phyloP scores from a whole-genome alignment of 1,284 basidiomycete genomes.

The Melampsora americana region DNA sequence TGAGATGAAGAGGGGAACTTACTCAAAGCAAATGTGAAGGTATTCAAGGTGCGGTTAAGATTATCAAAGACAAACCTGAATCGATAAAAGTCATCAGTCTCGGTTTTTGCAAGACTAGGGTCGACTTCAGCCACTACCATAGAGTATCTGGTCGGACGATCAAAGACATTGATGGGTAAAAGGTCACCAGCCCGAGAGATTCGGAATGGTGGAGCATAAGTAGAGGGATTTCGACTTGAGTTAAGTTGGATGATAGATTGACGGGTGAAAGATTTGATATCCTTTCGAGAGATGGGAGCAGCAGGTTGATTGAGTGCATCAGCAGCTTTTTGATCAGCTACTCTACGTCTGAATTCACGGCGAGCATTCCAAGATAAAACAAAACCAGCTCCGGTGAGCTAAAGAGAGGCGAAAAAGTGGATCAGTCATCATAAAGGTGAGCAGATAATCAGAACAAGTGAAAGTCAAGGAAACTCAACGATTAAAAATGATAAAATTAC shows the following conservation, averaged over 20 bases:
- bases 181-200: slow-evolving; percentile 12
- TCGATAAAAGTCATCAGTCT: background rate
- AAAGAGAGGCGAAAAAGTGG: background rate
- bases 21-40: background rate
- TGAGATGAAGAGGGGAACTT: background rate
- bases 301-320: background rate
- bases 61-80: background rate
- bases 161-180: slow-evolving; percentile 35
- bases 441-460: background rate
- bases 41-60: background rate
- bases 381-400: slow-evolving; percentile 30
- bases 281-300: slow-evolving; percentile 19
- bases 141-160: slow-evolving; percentile 17
- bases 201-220: slow-evolving; percentile 11
- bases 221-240: slow-evolving; percentile 1
- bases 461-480: background rate
- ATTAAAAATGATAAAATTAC: background rate
- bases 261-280: slow-evolving; percentile 40
- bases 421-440: background rate
- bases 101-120: background rate
- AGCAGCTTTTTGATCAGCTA: slow-evolving; percentile 19
- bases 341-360: slow-evolving; percentile 35
- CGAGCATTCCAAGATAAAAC: slow-evolving; percentile 31
- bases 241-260: slow-evolving; percentile 42
- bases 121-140: slow-evolving; percentile 33